These are phyloP conservation scores for Volutella citrinella DNA, from an alignment of 2,329 filamentous ascomycete genomes.

Conservation along the genomic window DNA sequence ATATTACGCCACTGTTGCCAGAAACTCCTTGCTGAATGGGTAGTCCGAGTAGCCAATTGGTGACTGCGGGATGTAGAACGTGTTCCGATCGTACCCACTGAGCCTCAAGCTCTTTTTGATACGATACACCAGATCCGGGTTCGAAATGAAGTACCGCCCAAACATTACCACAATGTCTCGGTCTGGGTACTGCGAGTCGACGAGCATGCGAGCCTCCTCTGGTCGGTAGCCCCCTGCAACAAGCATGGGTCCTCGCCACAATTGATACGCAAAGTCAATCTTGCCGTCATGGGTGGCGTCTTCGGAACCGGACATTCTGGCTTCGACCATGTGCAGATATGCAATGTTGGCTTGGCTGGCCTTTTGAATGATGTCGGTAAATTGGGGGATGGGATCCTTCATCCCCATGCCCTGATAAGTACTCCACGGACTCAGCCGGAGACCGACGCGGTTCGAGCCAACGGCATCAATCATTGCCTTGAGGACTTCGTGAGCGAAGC, in stretches of 20 bases:
- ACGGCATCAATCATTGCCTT: conserved; percentile 36
- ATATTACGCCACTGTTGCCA: conserved; percentile 1
- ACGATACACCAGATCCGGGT: conserved; percentile 24
- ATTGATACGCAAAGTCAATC: conserved; percentile 31
- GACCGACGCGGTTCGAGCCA: conserved; percentile 50
- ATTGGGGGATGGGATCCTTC: conserved; percentile 61
- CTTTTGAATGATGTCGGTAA: conserved; percentile 52
- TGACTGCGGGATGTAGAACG: conserved; percentile 23
- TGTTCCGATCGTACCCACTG: conserved; percentile 21
- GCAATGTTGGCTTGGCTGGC: conserved; percentile 52
- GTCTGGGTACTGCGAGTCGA: conserved; percentile 28
- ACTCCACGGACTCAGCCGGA: conserved; percentile 60
- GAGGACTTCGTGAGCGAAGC: conserved; percentile 50
- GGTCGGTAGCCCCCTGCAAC: conserved; percentile 33
- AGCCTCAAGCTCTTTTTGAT: conserved; percentile 25
- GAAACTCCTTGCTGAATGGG: conserved; percentile 20
- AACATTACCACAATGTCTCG: conserved; percentile 33
- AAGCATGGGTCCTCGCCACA: conserved; percentile 32
- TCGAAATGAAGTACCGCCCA: conserved; percentile 30
- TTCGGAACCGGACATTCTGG: conserved; percentile 43
- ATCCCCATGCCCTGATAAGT: conserved; percentile 63
- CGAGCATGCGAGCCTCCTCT: conserved; percentile 20
- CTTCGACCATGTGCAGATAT: conserved; percentile 61
- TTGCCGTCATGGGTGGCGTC: conserved; percentile 35
- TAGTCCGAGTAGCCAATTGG: conserved; percentile 27